A percentile compares a stretch with the other conserved stretches of the same genome.
Evolutionary conservation across 495 filamentous ascomycete species (phyloP).

Genomic region (Parathielavia appendiculata): DNA sequence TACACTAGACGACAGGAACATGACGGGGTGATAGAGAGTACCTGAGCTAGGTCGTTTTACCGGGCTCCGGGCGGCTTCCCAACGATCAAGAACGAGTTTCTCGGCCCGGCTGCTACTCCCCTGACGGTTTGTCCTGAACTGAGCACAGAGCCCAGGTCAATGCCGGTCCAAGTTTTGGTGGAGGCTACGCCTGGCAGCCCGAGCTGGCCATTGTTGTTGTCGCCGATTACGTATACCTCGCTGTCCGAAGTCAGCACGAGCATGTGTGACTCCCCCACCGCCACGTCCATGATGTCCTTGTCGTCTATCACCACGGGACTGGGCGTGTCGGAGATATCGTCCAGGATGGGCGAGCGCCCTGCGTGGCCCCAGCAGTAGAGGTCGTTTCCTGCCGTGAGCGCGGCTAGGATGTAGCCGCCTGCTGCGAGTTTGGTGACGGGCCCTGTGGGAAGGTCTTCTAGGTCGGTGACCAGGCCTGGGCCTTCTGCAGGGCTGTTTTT

Average conservation of each 20-base stretch:
- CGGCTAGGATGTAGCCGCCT: constrained; percentile 53
- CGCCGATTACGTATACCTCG: constrained; percentile 52
- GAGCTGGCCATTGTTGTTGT: constrained; percentile 55
- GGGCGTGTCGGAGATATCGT: constrained; percentile 28
- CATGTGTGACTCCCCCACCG: constrained; percentile 54
- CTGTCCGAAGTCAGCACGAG: constrained; percentile 49
- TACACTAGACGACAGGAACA: constrained; percentile 20
- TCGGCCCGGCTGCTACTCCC: constrained; percentile 44
- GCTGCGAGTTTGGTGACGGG: constrained; percentile 49
- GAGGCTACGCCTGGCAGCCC: constrained; percentile 36
- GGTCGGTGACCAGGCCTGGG: constrained; percentile 43
- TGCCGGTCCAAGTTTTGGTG: constrained; percentile 29
- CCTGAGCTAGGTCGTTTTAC: constrained; percentile 7
- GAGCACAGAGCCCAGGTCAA: constrained; percentile 30
- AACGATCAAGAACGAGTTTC: constrained; percentile 41
- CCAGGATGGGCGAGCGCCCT: constrained; percentile 6
- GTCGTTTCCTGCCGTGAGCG: constrained; percentile 52
- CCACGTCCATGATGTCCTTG: constrained; percentile 48
- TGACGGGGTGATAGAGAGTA: constrained; percentile 8
- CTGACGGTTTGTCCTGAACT: constrained; percentile 25
- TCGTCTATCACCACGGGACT: constrained; percentile 37
- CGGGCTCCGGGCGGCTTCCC: background rate
- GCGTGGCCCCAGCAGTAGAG: constrained; percentile 60
- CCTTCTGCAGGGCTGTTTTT: constrained; percentile 34
- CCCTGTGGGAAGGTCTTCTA: constrained; percentile 48